Conservation (phyloP, 805 yeast species). For the Zygoascus bituminiphila region DNA sequence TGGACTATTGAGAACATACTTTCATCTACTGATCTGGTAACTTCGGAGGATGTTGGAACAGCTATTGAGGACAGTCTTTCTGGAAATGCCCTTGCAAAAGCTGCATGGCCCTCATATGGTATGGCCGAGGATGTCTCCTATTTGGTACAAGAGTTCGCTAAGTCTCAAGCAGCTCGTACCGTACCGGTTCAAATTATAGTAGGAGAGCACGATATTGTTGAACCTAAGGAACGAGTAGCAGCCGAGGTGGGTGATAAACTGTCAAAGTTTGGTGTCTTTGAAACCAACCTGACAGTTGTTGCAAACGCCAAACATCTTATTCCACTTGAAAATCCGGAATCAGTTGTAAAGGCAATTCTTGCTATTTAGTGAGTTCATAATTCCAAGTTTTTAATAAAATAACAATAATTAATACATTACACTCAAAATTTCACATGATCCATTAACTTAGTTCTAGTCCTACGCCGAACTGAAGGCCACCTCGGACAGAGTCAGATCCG, state of each 20-base stretch:
- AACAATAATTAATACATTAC: no score
- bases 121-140: neutral
- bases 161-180: neutral
- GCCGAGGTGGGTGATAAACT: neutral
- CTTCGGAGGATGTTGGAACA: neutral
- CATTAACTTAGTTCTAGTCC: constrained; percentile 35
- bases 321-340: neutral
- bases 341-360: neutral
- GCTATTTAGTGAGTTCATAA: no score
- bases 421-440: no score
- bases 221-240: neutral
- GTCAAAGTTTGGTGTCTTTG: neutral
- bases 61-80: neutral
- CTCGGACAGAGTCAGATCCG: constrained; percentile 39
- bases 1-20: neutral
- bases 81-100: neutral
- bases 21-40: neutral
- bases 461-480: constrained; percentile 55
- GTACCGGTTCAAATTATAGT: neutral
- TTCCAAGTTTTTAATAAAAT: no score
- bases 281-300: neutral
- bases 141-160: neutral
- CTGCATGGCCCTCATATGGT: neutral
- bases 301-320: neutral
- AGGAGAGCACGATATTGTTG: neutral